Evolutionary conservation across 2,329 filamentous ascomycete genomes (phyloP).

Genomic region (Fusarium brachygibbosum): DNA sequence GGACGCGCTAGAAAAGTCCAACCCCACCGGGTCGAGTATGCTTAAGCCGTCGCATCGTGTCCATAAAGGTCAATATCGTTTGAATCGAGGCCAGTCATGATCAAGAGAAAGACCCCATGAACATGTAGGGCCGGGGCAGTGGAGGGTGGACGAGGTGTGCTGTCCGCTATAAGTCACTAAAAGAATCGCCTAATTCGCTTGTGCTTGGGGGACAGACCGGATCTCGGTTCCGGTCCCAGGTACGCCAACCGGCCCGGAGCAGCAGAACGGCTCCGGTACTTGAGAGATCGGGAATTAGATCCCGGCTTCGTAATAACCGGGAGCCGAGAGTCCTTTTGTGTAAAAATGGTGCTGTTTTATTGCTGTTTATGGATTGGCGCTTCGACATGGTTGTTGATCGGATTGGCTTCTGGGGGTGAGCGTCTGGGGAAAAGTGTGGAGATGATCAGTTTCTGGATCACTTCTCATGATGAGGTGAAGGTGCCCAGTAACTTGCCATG

Average conservation of each 20-base stretch:
- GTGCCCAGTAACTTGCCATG: not conserved
- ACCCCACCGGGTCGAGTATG: constrained; percentile 37
- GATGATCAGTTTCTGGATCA: not conserved
- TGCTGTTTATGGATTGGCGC: constrained; percentile 28
- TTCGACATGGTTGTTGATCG: not conserved
- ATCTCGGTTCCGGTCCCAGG: constrained; percentile 39
- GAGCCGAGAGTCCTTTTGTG: constrained; percentile 34
- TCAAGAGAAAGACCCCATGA: constrained; percentile 10
- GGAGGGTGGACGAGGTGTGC: constrained; percentile 2
- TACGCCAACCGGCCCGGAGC: constrained; percentile 3
- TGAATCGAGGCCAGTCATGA: constrained; percentile 20
- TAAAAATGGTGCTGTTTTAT: constrained; percentile 7
- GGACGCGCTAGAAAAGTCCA: constrained; percentile 32
- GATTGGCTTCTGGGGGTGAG: constrained; percentile 7
- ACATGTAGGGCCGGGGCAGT: constrained; percentile 1
- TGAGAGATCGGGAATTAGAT: constrained; percentile 12
- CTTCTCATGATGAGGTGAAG: constrained; percentile 19
- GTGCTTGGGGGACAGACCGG: constrained; percentile 26
- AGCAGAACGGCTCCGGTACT: constrained; percentile 16
- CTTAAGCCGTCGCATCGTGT: constrained; percentile 8
- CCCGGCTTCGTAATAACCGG: constrained; percentile 44
- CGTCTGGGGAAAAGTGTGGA: constrained; percentile 36
- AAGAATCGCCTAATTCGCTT: constrained; percentile 10
- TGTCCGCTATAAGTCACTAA: constrained; percentile 16
- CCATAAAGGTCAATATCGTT: constrained; percentile 10